Evolutionary conservation across 1,284 basidiomycete species (phyloP), one percentile per base, ranked within the genome.

Genomic region (Malassezia vespertilionis): DNA sequence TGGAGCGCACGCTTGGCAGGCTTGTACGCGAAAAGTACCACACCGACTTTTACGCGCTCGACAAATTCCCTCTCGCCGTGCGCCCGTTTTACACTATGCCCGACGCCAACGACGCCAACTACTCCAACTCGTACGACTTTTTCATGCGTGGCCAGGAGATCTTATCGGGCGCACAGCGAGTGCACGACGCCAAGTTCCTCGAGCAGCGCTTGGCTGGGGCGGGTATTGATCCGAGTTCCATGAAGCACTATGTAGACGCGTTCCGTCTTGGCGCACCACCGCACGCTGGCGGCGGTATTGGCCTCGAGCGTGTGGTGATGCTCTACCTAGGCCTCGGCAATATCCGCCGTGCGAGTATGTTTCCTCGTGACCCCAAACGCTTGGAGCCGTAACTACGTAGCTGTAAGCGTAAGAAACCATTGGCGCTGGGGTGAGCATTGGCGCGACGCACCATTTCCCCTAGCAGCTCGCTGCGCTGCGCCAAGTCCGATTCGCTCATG

Each of bases 91-190:
- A 70, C 56, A 70, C 67, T n/a, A 70, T 70, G 67, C 67, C 67
- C 17, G 65, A 70, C 41, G 60, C 67, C 7, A 46, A 42, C 7
- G 59, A 70, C 43, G 17, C 30, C 39, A 57, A 57, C 35, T 78
- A 95, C 45, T 93, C 90, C 46, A 96, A 97, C 75, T 95, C 91
- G 34, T 97, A 97, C 74, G 91, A 97, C 75, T 96, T 97, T 74
- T 96, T 97, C 79, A 95, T 97, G 88, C 82, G 91, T 32, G 91
- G 91, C 11, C 89, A 97, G 74, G 91, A 97, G 74, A 96, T 97
- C 64, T 77, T 97, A 23, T 95, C 89, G 2, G 91, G 91, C 14
- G 91, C 91, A 15, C 91, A 97, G 73, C 86, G 90, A 76, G 81
- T 95, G 44, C 93, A 97, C 74, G 89, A 96, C 64, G 80, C 91